Base-by-base conservation (phyloP, 2,329 filamentous ascomycete species). In the Chaetomiaceae sp. region DNA sequence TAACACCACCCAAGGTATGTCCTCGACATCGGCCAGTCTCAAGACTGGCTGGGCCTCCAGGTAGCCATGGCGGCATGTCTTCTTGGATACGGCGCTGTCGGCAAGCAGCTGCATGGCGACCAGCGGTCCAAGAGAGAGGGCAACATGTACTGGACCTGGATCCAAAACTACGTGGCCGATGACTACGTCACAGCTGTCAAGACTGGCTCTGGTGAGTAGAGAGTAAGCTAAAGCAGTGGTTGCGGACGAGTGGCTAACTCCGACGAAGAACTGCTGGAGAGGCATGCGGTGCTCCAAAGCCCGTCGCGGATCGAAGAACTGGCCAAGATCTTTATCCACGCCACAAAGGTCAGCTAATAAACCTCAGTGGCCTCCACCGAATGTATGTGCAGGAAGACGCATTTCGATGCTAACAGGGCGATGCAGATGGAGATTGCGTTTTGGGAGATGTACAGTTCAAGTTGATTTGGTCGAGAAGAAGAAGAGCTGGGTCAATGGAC, bases 141-240 rank as follows among this genome's bases (percentile, higher is more conserved):
- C 0, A 95, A 92, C 66, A 76, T 72, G 16, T 97, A 95, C 72
- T 94, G 87, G 86, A 80, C 84, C 41, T 97, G 92, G 92, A 89
- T 97, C 60, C 77, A 91, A 66, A 95, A 89, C 64, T 97, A 96
- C 65, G 81, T 87, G 14, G 87, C 85, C 2, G 84, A 89, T 1
- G 88, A 94, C 66, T 96, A 95, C 61, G 71, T 76, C 0, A 76
- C 84, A 57, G 88, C 89, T 5, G 87, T 95, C 49, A 75, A 75
- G 58, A 76, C 82, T 3, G 89, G 89, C 20, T 82, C 78, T 50
- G 82, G 87, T 89, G 72, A 69, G 79, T 53, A n/a, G 25, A 20
- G 11, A 16, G 16, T 11, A 29, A 14, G 13, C 2, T 14, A 7
- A 32, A 46, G 27, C 10, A 4, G 16, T 9, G 21, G 13, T 11